Evolutionary conservation across 2,329 filamentous ascomycete species (phyloP), one percentile per base, ranked within the genome.

Genomic region (Fusarium keratoplasticum): DNA sequence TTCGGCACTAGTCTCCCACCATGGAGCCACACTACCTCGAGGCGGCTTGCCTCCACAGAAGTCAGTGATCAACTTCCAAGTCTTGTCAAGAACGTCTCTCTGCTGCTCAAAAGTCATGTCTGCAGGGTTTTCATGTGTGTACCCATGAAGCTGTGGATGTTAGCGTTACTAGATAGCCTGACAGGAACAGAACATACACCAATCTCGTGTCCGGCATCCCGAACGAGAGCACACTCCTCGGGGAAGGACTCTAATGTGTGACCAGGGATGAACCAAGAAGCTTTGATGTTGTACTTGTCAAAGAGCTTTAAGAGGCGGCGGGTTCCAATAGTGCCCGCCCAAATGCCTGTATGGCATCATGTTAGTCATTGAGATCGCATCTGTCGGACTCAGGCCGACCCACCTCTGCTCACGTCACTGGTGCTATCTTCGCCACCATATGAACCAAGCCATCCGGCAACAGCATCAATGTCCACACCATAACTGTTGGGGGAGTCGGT

Each of bases 101-200:
- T 95, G 93, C 82, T 95, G 94, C 79, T 94, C 92, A 13, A 93
- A 80, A 0, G 87, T 92, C 92, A 95, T 94, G 70, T 91, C 89
- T 0, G 85, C 86, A 0, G 93, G 92, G 78, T 95, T 94, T 80
- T 95, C 93, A 78, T 95, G 93, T 0, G 88, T 90, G 81, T 95
- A 95, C 7, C 91, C 93, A 74, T 95, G 93, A 35, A 89, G 84
- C 66, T 6, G 36, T 8, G 9, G 2, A 92, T 93, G 80, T 93
- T 93, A 76, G 85, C 29, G 54, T 2, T 10, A 4, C 13, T 14
- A 9, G 4, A 18, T 11, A 6, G 9, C 9, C 22, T 20, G 27
- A 20, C 20, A n/a, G 20, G 16, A 27, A 18, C 10, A 22, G 14
- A 7, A 62, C 66, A 18, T 67, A 67, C 66, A 18, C 88, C 86